Conservation (phyloP, 345 rosid species). For the Punica granatum region DNA sequence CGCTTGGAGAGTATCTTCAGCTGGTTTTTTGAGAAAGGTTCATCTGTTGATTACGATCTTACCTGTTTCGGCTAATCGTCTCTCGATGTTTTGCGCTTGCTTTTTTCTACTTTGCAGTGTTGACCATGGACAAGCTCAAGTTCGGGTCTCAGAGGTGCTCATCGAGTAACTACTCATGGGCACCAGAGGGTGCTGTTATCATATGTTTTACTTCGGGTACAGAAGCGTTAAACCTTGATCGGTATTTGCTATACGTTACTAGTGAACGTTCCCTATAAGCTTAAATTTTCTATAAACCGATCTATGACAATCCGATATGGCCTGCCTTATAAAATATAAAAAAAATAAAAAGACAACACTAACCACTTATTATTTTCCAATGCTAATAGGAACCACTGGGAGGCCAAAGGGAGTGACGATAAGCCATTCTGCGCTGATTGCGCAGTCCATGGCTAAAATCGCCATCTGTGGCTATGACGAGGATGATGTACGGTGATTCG, state of each 20-base stretch:
- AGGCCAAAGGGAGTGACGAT: slow-evolving; percentile 72
- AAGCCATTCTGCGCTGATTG: slow-evolving; percentile 65
- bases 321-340: too few relatives aligned
- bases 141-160: slow-evolving; percentile 9
- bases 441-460: slow-evolving; percentile 80
- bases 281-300: not conserved
- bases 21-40: not conserved
- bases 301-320: not conserved
- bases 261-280: too few relatives aligned
- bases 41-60: not conserved
- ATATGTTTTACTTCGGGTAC: slow-evolving; percentile 88
- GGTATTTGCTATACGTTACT: not conserved
- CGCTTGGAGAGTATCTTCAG: not conserved
- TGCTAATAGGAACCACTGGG: slow-evolving; percentile 69
- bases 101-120: too few relatives aligned
- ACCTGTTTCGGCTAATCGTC: slow-evolving; percentile 1
- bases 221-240: not conserved
- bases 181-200: slow-evolving; percentile 60
- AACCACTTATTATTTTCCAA: not conserved
- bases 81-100: slow-evolving; percentile 14
- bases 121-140: slow-evolving; percentile 37
- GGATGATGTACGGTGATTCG: slow-evolving; percentile 59
- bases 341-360: too few relatives aligned
- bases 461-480: slow-evolving; percentile 69
- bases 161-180: slow-evolving; percentile 37